Evolutionary conservation across 2,329 filamentous ascomycete species (phyloP).

Genomic region (Tolypocladium endophyticum): DNA sequence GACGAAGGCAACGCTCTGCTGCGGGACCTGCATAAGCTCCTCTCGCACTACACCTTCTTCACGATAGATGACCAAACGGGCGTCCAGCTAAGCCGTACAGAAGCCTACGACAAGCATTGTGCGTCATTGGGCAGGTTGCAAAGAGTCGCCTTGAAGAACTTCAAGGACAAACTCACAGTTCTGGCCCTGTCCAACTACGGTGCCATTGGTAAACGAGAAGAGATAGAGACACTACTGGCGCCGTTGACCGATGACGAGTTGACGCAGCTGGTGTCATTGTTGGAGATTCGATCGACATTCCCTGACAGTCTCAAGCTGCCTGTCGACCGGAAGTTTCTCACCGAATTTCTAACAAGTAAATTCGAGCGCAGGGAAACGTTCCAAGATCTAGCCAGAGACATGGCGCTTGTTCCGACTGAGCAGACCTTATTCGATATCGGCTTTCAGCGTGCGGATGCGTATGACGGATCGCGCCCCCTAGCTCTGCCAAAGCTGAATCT

Average conservation of each 20-base stretch:
- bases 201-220: slow-evolving; percentile 68
- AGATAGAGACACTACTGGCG: slow-evolving; percentile 67
- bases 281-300: slow-evolving; percentile 77
- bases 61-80: slow-evolving; percentile 87
- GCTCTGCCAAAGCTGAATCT: slow-evolving; percentile 91
- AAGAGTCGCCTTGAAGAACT: slow-evolving; percentile 64
- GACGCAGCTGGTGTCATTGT: slow-evolving; percentile 51
- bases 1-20: slow-evolving; percentile 66
- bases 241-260: slow-evolving; percentile 67
- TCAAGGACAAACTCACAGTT: slow-evolving; percentile 84
- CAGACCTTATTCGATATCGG: slow-evolving; percentile 66
- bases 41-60: slow-evolving; percentile 81
- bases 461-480: slow-evolving; percentile 77
- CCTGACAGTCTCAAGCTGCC: slow-evolving; percentile 57
- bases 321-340: slow-evolving; percentile 51
- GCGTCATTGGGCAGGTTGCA: slow-evolving; percentile 69
- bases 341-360: slow-evolving; percentile 62
- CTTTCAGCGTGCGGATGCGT: slow-evolving; percentile 71
- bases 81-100: slow-evolving; percentile 57
- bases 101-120: slow-evolving; percentile 75
- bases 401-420: slow-evolving; percentile 79
- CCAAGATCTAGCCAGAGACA: slow-evolving; percentile 61
- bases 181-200: slow-evolving; percentile 87
- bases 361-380: slow-evolving; percentile 76
- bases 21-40: slow-evolving; percentile 68